Base-by-base conservation (phyloP, 331 rosid species). In the Dryas integrifolia region DNA sequence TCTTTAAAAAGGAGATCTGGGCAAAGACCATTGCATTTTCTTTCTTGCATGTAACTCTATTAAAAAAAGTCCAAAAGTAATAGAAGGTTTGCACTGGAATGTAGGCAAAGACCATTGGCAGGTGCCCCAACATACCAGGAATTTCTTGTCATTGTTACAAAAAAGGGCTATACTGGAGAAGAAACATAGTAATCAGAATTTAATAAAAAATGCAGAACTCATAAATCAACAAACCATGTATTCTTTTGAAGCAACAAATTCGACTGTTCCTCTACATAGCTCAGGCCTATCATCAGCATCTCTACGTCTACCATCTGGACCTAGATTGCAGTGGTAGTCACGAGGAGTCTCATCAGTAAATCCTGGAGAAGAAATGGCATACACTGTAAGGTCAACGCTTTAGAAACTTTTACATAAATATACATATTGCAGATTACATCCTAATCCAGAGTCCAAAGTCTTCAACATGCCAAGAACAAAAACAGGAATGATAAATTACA, bases 231-330 rank as follows among this genome's bases (percentile, higher is more conserved):
- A 76, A 75, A 95, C 98, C 98, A 91, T 89, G 77, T 86, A 95
- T 74, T 95, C 99, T 82, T 86, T 92, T 40, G 98, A 86, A 46
- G 98, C 98, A 80, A 89, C 95, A 74, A 94, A 94, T 80, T 94
- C 98, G 76, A 94, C 98, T 21, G 98, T 85, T 87, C 98, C 98
- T 84, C 96, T 89, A 77, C 96, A 95, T 58, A 95, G 80, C 78
- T 95, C 98, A 41, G 96, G 96, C 82, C 96, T 85, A 81, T 91
- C 98, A 85, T 95, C 97, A 62, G 92, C 97, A 87, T 95, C 98
- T 76, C 98, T 86, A 38, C 96, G 95, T 61, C 96, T 87, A 78
- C 98, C 96, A 79, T 95, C 98, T 65, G 97, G 98, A 70, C 98
- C 98, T 44, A 95, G 86, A 79, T 95, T 95, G 88, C 98, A 95